Conservation (phyloP, 75 land plant genomes). For the Cryptomeria japonica region DNA sequence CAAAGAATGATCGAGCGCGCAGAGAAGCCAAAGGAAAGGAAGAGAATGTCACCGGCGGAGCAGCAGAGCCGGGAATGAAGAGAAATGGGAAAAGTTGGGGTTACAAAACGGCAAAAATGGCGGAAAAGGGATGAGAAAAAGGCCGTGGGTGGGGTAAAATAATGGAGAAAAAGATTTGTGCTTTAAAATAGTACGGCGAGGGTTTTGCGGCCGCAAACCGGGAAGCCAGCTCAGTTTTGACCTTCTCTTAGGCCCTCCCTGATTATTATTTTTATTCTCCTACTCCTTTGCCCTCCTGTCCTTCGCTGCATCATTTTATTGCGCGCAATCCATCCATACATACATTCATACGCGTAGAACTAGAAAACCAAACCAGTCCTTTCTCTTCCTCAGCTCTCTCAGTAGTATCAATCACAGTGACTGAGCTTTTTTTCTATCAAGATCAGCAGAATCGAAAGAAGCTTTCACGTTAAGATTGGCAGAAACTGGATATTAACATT, state of each 20-base stretch:
- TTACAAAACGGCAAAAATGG: constrained; percentile 13
- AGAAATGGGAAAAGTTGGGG: constrained; percentile 11
- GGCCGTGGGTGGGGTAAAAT: constrained; percentile 11
- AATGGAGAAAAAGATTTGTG: not conserved
- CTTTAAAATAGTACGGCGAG: constrained; percentile 14
- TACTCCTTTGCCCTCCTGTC: not conserved
- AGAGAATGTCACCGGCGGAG: not conserved
- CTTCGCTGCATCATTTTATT: not conserved
- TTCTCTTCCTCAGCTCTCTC: no score
- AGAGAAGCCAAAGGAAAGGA: not conserved
- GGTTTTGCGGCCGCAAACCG: constrained; percentile 7
- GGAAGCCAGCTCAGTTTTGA: constrained; percentile 12
- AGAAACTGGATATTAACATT: constrained; percentile 3
- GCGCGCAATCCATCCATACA: not conserved
- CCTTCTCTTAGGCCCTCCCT: not conserved
- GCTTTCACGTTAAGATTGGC: constrained; percentile 13
- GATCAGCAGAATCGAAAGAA: not conserved
- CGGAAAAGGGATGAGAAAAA: constrained; percentile 13
- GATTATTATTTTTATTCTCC: not conserved
- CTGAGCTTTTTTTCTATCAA: constrained; percentile 3
- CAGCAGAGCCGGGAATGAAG: not conserved
- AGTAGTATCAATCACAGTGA: not conserved
- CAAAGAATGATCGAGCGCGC: not conserved
- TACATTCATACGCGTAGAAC: constrained; percentile 2
- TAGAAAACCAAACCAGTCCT: not conserved